Base-by-base conservation (phyloP, 2,329 filamentous ascomycete genomes). In the Piedraia hortae region DNA sequence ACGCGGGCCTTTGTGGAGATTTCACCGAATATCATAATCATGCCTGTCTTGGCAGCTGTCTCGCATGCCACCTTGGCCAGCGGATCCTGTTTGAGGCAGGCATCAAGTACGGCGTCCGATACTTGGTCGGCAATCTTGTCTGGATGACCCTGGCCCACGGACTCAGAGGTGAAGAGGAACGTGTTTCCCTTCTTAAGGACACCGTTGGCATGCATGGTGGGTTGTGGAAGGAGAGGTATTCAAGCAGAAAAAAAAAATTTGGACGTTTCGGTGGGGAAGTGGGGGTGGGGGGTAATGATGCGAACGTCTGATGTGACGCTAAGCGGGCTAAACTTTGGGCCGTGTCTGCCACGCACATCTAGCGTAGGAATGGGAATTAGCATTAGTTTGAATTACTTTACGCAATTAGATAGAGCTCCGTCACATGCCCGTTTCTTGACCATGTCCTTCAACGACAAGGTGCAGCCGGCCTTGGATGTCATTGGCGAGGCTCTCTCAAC, bases 1-100 rank as follows among this genome's bases (percentile, higher is more conserved):
- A 93, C 59, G 38, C 58, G 62, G 53, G 82, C 69, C 60, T 89
- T 85, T 58, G 85, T 93, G 53, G 78, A 88, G 53, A 97, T 97
- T 53, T 97, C 85, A 54, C 78, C 78, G 34, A 90, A 89, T 48
- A 89, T 70, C 85, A 97, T 93, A 53, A 97, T 62, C 85, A 97
- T 70, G 44, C 85, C 85, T 38, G 85, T 97, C 74, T 97, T 97
- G 59, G 85, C 90, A 43, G 85, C 85, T 37, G 82, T 91, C 63
- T 97, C 85, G 54, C 85, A 97, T 49, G 85, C 85, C 40, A 93
- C 62, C 56, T 93, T 97, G 60, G 85, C 93, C 46, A 91, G 66
- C 35, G 82, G 82, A 50, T 97, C 85, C 53, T 85, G 72, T 32
- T 60, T 59, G 45, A 97, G 60, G 59, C 85, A 93, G 56, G 85